Base-by-base conservation (phyloP, 495 filamentous ascomycete genomes). In the Penicillium manginii region DNA sequence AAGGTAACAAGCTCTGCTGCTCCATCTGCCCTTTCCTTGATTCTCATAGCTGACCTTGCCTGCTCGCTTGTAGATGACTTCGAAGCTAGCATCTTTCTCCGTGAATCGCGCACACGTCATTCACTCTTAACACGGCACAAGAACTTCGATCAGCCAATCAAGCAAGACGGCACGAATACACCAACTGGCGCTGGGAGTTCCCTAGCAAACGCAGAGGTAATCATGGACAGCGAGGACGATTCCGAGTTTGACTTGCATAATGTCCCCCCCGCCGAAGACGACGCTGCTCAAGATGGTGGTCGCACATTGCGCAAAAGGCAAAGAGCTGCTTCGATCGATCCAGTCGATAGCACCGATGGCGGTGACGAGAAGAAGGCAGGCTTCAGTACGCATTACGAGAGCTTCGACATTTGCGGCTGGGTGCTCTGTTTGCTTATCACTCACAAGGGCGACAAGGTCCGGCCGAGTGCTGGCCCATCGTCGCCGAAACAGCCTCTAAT, bases 61-160 rank as follows among this genome's bases (percentile, higher is more conserved):
- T 26, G 17, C 26, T n/a, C 37, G 50, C 42, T 8, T 46, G 35
- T 69, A 96, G 94, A 97, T 77, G 93, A 96, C 50, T 98, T 97
- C 66, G 92, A 97, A 68, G 90, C 96, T 39, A 88, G 91, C 17
- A 86, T 98, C 59, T 98, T 97, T 75, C 83, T 98, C 63, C 96
- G 89, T 33, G 90, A 96, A 72, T 88, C 87, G 7, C 87, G 86
- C 21, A 91, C 90, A n/a, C 85, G 92, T 29, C 93, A 98, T 78
- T 88, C 91, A 15, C 80, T 98, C 10, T 82, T 98, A 52, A 88
- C 88, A 59, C 93, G 93, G 66, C 83, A 87, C 54, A 98, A 96
- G 73, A 67, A 78, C 69, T 78, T 91, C 83, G 62, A 84, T 68
- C 64, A 86, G 64, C 50, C 73, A 68, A 49, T 82, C 81, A 70